Evolutionary conservation across 495 filamentous ascomycete species (phyloP), one percentile per base, ranked within the genome.

Genomic region (Podospora didyma): DNA sequence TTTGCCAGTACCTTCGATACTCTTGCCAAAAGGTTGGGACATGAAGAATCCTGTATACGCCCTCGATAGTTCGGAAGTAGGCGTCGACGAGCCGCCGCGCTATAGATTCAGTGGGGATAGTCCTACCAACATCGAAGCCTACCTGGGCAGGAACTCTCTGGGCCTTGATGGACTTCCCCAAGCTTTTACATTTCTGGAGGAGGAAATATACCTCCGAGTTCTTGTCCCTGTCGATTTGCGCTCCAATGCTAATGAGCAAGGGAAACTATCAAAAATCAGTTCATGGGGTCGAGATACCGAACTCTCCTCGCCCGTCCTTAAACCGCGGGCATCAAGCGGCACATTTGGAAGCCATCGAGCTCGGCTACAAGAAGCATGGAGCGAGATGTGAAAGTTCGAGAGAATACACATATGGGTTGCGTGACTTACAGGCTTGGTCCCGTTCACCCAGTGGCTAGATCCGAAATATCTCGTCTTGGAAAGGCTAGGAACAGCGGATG

Each of bases 401-500:
- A 31, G 26, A 31, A n/a, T n/a, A n/a, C n/a, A n/a, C n/a, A n/a
- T n/a, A n/a, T n/a, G n/a, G n/a, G n/a, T n/a, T n/a, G n/a, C n/a
- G n/a, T 14, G n/a, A 69, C 75, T 54, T 75, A 83, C 83, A 56
- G 72, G 62, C 34, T 73, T 67, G 19, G 74, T 66, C 19, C 34
- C 51, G 23, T 76, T 72, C 56, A 81, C 76, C 81, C 79, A 81
- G 59, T 82, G 79, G 56, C 78, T 82, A 21, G 79, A 74, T 2
- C 79, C 80, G 56, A 80, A 75, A 7, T 82, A 64, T 4, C 79
- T 62, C 0, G 75, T 71, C 61, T 84, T 85, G 37, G 67, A 67
- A 21, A 66, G 24, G 23, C 34, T 46, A 41, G 16, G 42, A 17
- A 52, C 12, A 19, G 26, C 28, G 54, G 10, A 53, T 37, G 3